Percentiles rank a stretch among this genome's conserved stretches.
Conservation (phyloP, 148 eudicot genomes). For the Nepenthes mirabilis region DNA sequence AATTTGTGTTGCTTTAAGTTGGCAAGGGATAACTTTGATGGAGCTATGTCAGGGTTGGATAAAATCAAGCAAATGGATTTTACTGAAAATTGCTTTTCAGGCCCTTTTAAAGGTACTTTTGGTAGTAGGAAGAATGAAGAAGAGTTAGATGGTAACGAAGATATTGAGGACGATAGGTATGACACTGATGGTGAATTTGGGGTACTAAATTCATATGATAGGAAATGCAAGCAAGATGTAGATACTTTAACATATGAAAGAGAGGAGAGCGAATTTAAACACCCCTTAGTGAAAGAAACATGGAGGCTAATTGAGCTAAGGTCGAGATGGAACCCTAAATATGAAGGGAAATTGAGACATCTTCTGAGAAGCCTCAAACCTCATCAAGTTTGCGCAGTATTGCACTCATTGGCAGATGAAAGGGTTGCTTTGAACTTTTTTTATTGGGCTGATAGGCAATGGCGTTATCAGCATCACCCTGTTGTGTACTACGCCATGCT, state of each 20-base stretch:
- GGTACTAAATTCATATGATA: conserved; percentile 7
- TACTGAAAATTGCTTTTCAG: conserved; percentile 7
- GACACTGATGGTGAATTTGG: conserved; percentile 8
- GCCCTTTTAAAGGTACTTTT: conserved; percentile 6
- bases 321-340: conserved; percentile 19
- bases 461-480: conserved; percentile 28
- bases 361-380: conserved; percentile 27
- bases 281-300: conserved; percentile 27
- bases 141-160: conserved; percentile 17
- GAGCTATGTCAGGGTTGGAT: conserved; percentile 2
- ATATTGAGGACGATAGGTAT: neutral
- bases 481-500: conserved; percentile 30
- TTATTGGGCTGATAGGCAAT: conserved; percentile 29
- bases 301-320: conserved; percentile 21
- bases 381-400: conserved; percentile 25
- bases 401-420: conserved; percentile 20
- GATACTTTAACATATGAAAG: conserved; percentile 8
- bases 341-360: conserved; percentile 19
- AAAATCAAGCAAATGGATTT: conserved; percentile 9
- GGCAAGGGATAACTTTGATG: conserved; percentile 8
- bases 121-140: conserved; percentile 8
- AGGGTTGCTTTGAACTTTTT: conserved; percentile 24
- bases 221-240: conserved; percentile 4
- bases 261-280: conserved; percentile 23
- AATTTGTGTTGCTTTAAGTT: neutral